phyloP scores from a whole-genome alignment of 192 early-diverging fungal species.

The Coemansia sp. region DNA sequence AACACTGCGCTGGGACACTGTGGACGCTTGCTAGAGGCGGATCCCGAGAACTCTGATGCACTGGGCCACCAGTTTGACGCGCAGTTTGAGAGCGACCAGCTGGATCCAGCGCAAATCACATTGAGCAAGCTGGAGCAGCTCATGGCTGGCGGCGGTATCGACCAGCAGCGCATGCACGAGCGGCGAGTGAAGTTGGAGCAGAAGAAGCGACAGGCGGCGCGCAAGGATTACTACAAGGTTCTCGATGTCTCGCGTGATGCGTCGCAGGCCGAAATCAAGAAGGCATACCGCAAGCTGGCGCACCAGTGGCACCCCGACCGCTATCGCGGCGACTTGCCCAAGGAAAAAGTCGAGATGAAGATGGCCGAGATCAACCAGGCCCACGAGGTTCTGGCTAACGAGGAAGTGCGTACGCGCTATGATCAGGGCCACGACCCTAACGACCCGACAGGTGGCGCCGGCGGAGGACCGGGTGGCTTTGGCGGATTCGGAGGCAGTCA shows the following conservation, averaged over 20 bases:
- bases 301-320: constrained; percentile 86
- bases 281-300: constrained; percentile 87
- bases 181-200: constrained; percentile 52
- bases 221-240: constrained; percentile 96
- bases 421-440: constrained; percentile 81
- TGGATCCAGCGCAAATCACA: constrained; percentile 77
- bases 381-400: constrained; percentile 80
- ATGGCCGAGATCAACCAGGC: constrained; percentile 95
- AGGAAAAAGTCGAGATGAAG: constrained; percentile 80
- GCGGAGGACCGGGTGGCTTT: constrained; percentile 33
- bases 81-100: constrained; percentile 67
- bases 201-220: constrained; percentile 49
- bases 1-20: constrained; percentile 68
- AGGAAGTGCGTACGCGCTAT: constrained; percentile 64
- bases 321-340: constrained; percentile 72
- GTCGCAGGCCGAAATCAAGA: constrained; percentile 79
- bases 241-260: constrained; percentile 79
- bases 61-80: constrained; percentile 73
- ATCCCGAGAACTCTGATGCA: constrained; percentile 72
- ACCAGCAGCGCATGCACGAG: constrained; percentile 53
- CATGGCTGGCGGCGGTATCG: constrained; percentile 33
- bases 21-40: constrained; percentile 65
- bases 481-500: constrained; percentile 44
- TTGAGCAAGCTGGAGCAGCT: constrained; percentile 71
- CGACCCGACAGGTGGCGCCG: constrained; percentile 62